phyloP scores from a whole-genome alignment of 2,329 filamentous ascomycete species.

The Penicillium sp. region DNA sequence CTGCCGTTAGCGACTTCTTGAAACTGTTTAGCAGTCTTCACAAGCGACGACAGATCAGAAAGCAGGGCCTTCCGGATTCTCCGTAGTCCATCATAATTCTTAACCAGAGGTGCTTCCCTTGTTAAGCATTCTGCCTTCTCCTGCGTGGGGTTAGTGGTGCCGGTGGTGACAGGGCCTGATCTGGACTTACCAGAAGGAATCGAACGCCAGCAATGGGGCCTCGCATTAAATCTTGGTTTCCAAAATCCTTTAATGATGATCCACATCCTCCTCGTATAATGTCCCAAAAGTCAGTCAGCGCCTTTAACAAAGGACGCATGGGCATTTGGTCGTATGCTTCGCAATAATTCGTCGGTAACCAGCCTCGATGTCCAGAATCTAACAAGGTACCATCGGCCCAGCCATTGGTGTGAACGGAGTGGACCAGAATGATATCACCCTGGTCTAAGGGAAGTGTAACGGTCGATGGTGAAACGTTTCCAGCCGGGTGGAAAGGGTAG shows the following conservation, averaged over 20 bases:
- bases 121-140: conserved; percentile 87
- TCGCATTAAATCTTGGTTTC: conserved; percentile 90
- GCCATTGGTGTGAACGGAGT: conserved; percentile 96
- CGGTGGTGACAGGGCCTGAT: background rate
- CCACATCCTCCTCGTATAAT: conserved; percentile 75
- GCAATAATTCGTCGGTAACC: conserved; percentile 98
- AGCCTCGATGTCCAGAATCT: conserved; percentile 81
- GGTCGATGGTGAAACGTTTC: conserved; percentile 75
- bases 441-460: conserved; percentile 86
- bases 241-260: conserved; percentile 75
- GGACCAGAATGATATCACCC: conserved; percentile 89
- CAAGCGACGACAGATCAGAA: conserved; percentile 83
- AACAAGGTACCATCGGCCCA: conserved; percentile 96
- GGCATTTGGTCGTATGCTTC: conserved; percentile 88
- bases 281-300: conserved; percentile 90
- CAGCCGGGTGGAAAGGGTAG: conserved; percentile 83
- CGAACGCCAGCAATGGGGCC: conserved; percentile 91
- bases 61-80: conserved; percentile 83
- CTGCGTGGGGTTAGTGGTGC: conserved; percentile 48
- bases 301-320: conserved; percentile 81
- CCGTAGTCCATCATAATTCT: conserved; percentile 73
- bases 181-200: conserved; percentile 73
- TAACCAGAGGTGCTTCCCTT: conserved; percentile 73
- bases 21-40: conserved; percentile 83
- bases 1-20: conserved; percentile 68